Base-by-base conservation (phyloP, 371 early-diverging fungal species). In the Lichtheimia corymbifera region DNA sequence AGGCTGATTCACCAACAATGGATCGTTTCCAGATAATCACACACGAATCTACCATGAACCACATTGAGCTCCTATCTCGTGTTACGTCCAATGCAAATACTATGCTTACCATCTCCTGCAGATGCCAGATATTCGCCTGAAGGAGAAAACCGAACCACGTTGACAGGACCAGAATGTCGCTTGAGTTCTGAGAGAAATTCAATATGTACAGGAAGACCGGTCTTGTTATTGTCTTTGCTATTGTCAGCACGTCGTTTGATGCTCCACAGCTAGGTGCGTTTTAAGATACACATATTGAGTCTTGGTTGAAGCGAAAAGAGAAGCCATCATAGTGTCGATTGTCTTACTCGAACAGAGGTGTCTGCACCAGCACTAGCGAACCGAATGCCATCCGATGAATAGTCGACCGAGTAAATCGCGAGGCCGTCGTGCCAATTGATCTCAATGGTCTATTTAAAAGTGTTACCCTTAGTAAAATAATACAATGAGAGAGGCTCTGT, bases 351-450 rank as follows among this genome's bases (percentile, higher is more conserved):
- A 56, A 95, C 92, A 67, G 89, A 88, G 64, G 83, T 80, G 79
- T 97, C 97, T 35, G 91, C 96, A 47, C 98, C 98, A 40, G 91
- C 91, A 12, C 97, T 97, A 3, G 96, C 97, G 53, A 96, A 84
- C 42, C 94, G 82, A 50, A 43, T 57, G 40, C 72, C 70, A 59
- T 77, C 76, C 55, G 91, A 86, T 64, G 95, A 91, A 74, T 96
- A 98, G 76, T 97, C 94, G 22, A 89, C 87, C 49, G 94, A 91
- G 79, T 92, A 95, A 45, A 98, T 86, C 20, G 97, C 92, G 66
- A 90, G 82, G 55, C 87, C 88, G 64, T 91, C 94, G 72, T 98
- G 98, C 98, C 98, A 97, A 64, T 91, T 89, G 68, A 97, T 94
- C 74, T 94, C 93, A 2, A 95, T 69, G 7, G 93, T 87, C 68